These are phyloP conservation scores for Leishmania major DNA, from an alignment of 208 protist genomes.

Conservation along the genomic window DNA sequence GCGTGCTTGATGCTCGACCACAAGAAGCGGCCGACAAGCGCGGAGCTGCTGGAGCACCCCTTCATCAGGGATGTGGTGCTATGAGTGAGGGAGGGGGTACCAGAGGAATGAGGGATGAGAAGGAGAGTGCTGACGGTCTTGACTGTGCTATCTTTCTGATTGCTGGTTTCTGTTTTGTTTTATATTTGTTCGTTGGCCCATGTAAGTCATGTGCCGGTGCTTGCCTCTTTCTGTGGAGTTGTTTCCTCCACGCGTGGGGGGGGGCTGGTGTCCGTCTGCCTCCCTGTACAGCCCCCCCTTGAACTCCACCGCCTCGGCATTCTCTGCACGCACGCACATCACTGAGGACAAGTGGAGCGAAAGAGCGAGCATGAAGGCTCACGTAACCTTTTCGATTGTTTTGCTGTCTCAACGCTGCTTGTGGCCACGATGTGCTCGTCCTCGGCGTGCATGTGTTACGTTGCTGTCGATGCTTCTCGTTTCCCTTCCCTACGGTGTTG, in stretches of 20 bases:
- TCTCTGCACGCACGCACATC: background rate
- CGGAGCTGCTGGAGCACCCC: slow-evolving; percentile 82
- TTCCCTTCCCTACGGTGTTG: background rate
- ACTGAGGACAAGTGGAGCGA: background rate
- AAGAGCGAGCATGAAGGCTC: background rate
- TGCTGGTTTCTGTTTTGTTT: background rate
- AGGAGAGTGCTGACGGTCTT: background rate
- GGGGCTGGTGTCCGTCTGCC: background rate
- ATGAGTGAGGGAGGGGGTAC: slow-evolving; percentile 11
- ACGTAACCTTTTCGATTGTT: slow-evolving; percentile 2
- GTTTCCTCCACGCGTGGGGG: background rate
- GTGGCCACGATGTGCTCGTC: background rate
- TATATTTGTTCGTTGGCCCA: background rate
- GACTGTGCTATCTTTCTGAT: background rate
- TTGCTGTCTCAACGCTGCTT: background rate
- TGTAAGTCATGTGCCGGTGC: background rate
- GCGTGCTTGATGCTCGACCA: slow-evolving; percentile 88
- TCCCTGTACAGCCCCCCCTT: background rate
- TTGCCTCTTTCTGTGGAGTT: background rate
- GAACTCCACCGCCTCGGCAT: background rate
- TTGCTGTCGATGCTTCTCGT: background rate
- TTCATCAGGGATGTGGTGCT: slow-evolving; percentile 72
- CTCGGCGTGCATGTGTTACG: background rate
- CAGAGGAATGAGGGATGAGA: background rate
- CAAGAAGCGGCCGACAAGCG: slow-evolving; percentile 71